Evolutionary conservation across 2,329 filamentous ascomycete species (phyloP).

Genomic region (Xylariaceae sp.): DNA sequence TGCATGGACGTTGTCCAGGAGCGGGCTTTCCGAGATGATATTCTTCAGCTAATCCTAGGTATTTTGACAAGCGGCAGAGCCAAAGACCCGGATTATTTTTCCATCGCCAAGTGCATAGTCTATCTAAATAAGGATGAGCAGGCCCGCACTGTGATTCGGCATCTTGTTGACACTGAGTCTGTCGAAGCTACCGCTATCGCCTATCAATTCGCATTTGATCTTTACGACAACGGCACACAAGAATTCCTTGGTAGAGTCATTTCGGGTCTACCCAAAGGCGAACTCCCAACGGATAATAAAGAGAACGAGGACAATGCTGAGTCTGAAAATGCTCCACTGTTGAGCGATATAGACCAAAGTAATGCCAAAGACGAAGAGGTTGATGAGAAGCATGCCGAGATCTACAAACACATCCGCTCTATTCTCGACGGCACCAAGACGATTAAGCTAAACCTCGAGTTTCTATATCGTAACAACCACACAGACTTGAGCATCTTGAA

Average conservation of each 20-base stretch:
- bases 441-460: conserved; percentile 94
- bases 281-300: conserved; percentile 48
- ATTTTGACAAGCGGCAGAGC: conserved; percentile 87
- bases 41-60: conserved; percentile 89
- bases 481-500: conserved; percentile 92
- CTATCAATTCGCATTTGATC: conserved; percentile 96
- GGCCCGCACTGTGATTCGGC: conserved; percentile 83
- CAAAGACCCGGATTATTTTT: conserved; percentile 89
- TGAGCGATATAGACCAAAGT: conserved; percentile 55
- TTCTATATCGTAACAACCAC: conserved; percentile 93
- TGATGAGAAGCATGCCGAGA: conserved; percentile 59
- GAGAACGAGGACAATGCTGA: conserved; percentile 56
- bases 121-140: conserved; percentile 92
- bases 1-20: conserved; percentile 99
- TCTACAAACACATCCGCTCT: conserved; percentile 67
- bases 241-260: conserved; percentile 93
- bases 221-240: conserved; percentile 98
- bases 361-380: conserved; percentile 58
- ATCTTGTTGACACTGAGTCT: conserved; percentile 81
- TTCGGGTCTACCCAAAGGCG: conserved; percentile 71
- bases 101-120: conserved; percentile 96
- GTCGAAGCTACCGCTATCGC: conserved; percentile 81
- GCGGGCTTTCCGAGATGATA: conserved; percentile 80
- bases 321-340: conserved; percentile 55
- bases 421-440: conserved; percentile 89